Conservation (phyloP, 495 filamentous ascomycete species). For the Pyrenopolyporus hunteri region DNA sequence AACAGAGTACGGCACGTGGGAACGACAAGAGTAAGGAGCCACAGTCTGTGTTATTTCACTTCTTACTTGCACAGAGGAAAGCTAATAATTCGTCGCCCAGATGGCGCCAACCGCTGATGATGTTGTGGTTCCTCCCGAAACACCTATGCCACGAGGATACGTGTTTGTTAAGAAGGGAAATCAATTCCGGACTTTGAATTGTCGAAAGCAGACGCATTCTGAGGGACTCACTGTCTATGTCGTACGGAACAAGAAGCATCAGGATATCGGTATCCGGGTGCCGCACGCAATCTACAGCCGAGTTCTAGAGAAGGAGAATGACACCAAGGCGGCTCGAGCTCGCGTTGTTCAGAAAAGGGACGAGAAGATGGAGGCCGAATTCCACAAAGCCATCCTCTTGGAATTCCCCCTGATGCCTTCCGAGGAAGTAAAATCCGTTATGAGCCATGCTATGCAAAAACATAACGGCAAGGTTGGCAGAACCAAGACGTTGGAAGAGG, state of each 20-base stretch:
- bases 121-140: slow-evolving; percentile 17
- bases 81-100: neutral
- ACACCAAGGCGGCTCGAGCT: slow-evolving; percentile 39
- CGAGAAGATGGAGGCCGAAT: slow-evolving; percentile 31
- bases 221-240: slow-evolving; percentile 42
- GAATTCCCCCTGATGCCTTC: slow-evolving; percentile 43
- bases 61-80: too few species aligned
- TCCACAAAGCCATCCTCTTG: slow-evolving; percentile 34
- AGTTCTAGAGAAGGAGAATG: slow-evolving; percentile 35
- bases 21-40: too few species aligned
- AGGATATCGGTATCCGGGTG: slow-evolving; percentile 46
- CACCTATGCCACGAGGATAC: slow-evolving; percentile 44
- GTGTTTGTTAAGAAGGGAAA: slow-evolving; percentile 47
- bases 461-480: slow-evolving; percentile 45
- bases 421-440: slow-evolving; percentile 25
- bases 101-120: slow-evolving; percentile 23
- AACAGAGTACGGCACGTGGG: too few species aligned
- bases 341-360: slow-evolving; percentile 41
- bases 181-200: slow-evolving; percentile 47
- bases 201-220: slow-evolving; percentile 43
- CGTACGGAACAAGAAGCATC: slow-evolving; percentile 36
- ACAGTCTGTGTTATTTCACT: too few species aligned
- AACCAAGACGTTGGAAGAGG: slow-evolving; percentile 33
- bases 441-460: slow-evolving; percentile 43
- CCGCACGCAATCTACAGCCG: slow-evolving; percentile 37